These are phyloP conservation scores for Microstegium vimineum DNA, from an alignment of 176 grass and related monocot species.

Conservation along the genomic window DNA sequence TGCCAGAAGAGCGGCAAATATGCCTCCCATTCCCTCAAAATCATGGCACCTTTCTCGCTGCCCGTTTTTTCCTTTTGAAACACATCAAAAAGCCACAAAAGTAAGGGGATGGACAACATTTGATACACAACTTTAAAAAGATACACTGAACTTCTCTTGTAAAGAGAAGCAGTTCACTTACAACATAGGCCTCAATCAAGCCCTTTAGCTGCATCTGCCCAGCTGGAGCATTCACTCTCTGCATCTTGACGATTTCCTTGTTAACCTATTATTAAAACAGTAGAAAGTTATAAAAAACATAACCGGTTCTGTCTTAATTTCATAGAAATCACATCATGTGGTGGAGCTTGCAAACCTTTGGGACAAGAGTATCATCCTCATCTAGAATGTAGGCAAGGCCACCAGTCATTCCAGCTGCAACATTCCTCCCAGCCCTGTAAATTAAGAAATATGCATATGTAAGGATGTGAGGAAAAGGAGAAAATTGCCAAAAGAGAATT, in stretches of 20 bases:
- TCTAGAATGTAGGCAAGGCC: constrained; percentile 98
- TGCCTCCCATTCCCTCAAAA: constrained; percentile 95
- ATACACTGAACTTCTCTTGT: no score
- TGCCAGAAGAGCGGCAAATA: constrained; percentile 98
- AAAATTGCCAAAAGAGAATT: neutral
- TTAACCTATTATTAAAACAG: constrained; percentile 64
- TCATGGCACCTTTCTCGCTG: constrained; percentile 70
- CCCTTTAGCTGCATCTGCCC: constrained; percentile 99
- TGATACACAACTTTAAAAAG: neutral
- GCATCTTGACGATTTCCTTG: constrained; percentile 99
- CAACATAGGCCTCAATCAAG: constrained; percentile 96
- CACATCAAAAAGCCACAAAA: constrained; percentile 9
- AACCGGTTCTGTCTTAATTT: neutral
- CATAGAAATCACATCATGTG: neutral
- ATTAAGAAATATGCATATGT: constrained; percentile 35
- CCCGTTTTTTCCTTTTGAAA: constrained; percentile 90
- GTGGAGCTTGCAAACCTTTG: constrained; percentile 60
- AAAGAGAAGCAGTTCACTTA: constrained; percentile 38
- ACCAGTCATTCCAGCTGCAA: constrained; percentile 99
- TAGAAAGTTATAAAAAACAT: neutral
- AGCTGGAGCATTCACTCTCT: constrained; percentile 97
- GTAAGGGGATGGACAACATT: neutral
- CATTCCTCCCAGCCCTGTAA: constrained; percentile 88
- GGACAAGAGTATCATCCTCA: constrained; percentile 83
- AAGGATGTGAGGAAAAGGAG: constrained; percentile 8